Evolutionary conservation across 441 rosid genomes (phyloP), one percentile per base, ranked within the genome.

Genomic region (Eutrema salsugineum): DNA sequence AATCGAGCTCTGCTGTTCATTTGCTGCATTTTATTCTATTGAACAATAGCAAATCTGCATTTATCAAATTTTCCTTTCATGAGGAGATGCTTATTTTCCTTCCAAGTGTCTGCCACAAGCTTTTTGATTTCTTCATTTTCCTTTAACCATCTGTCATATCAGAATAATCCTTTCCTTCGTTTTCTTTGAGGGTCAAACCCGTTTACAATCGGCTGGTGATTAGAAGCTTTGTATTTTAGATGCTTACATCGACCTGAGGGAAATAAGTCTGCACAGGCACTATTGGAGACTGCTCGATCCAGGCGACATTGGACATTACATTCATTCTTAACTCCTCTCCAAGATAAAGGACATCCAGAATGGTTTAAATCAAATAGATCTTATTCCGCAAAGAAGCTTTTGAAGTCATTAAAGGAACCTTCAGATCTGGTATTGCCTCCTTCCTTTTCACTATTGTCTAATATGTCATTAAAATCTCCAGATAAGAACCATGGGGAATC

Each of bases 191-290:
- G 27, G 12, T 19, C 28, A 8, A 20, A 19, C 2, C 0, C 2
- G 1, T 28, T 8, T 1, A 48, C 0, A 3, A 48, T 19, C 0
- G 28, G 53, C 4, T 14, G 1, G 10, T 48, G 53, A 14, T 48
- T 28, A 0, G 53, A 48, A 0, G 14, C 53, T 48, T 48, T n/a
- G 1, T 10, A 48, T 1, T 6, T 0, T 1, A 48, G 6, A 5
- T 48, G 19, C 4, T 48, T 28, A 19, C 53, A 8, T 3, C 28
- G 5, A 1, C 28, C 10, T 1, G 17, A 7, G 0, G 50, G 53
- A 1, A 17, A 48, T 0, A 1, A 0, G 3, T 48, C 53, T 0
- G 16, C 12, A 30, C 28, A 10, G 0, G 0, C 0, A 11, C 12
- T 9, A 10, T 49, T 49, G 0, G n/a, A 12, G 0, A 49, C 0